Evolutionary conservation across 495 filamentous ascomycete species (phyloP).

Genomic region (Trichoderma virens): DNA sequence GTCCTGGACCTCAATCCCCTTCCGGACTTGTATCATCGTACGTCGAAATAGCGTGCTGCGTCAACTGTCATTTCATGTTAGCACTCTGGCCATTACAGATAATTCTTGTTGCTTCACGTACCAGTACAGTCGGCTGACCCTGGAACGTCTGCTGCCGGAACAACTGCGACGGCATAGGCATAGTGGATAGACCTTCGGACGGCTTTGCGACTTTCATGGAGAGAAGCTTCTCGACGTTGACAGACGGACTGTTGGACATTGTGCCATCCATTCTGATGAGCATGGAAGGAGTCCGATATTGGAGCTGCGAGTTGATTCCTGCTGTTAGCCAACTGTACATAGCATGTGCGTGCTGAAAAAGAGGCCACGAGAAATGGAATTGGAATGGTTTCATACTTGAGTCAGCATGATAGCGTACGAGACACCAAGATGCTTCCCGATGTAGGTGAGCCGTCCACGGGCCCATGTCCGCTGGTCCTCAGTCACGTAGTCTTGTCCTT

Average conservation of each 20-base stretch:
- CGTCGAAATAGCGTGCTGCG: constrained; percentile 17
- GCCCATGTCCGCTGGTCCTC: constrained; percentile 42
- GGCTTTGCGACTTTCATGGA: constrained; percentile 16
- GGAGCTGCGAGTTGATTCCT: constrained; percentile 20
- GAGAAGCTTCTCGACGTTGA: constrained; percentile 27
- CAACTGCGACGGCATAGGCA: neutral
- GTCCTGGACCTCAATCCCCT: constrained; percentile 25
- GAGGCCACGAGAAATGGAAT: neutral
- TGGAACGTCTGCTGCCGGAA: neutral
- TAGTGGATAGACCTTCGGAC: constrained; percentile 17
- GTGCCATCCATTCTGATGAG: constrained; percentile 41
- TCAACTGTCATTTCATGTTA: neutral
- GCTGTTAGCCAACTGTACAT: neutral
- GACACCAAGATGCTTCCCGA: constrained; percentile 40
- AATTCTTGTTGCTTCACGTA: constrained; percentile 12
- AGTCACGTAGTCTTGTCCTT: constrained; percentile 40
- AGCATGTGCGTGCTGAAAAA: neutral
- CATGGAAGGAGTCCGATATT: constrained; percentile 45
- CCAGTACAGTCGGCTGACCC: constrained; percentile 20
- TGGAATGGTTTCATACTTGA: constrained; percentile 24
- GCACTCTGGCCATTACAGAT: neutral
- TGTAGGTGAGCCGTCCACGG: constrained; percentile 35
- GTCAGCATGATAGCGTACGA: constrained; percentile 40
- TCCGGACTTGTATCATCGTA: constrained; percentile 12
- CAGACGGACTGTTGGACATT: constrained; percentile 26